Evolutionary conservation across 2,329 filamentous ascomycete genomes (phyloP).

Genomic region (Phaeoacremonium minimum): DNA sequence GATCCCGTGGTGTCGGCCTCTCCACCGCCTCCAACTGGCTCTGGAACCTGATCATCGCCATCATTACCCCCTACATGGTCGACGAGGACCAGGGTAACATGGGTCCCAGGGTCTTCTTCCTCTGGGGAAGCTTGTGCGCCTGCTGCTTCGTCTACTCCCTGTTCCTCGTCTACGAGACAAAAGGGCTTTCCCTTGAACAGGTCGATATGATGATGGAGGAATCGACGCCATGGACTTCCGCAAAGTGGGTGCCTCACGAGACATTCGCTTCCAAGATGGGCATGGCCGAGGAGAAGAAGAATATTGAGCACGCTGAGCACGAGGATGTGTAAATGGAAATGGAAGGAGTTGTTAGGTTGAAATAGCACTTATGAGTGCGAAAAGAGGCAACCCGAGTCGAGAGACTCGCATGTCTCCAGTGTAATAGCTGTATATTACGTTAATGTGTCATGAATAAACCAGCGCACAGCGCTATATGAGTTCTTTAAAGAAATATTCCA

Average conservation of each 20-base stretch:
- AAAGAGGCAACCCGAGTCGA: no score
- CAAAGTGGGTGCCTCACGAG: slow-evolving; percentile 25
- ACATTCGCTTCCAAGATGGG: slow-evolving; percentile 26
- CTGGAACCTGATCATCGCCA: slow-evolving; percentile 58
- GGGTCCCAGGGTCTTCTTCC: slow-evolving; percentile 45
- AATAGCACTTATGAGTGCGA: no score
- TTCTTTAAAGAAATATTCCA: no score
- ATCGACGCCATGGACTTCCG: slow-evolving; percentile 32
- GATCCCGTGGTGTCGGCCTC: slow-evolving; percentile 65
- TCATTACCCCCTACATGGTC: slow-evolving; percentile 69
- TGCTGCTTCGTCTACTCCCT: slow-evolving; percentile 51
- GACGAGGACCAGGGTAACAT: slow-evolving; percentile 43
- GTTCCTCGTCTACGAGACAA: slow-evolving; percentile 66
- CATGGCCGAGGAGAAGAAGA: background rate
- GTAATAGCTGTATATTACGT: no score
- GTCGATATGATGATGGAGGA: slow-evolving; percentile 61
- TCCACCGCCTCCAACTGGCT: slow-evolving; percentile 73
- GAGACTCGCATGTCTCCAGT: no score
- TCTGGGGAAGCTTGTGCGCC: slow-evolving; percentile 58
- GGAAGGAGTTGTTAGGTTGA: no score
- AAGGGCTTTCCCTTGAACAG: slow-evolving; percentile 69
- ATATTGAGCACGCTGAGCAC: background rate
- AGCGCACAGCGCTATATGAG: no score
- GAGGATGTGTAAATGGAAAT: background rate
- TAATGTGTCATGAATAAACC: no score